phyloP scores from a whole-genome alignment of 164 flowering plant genomes.

The Sextonia rubra region DNA sequence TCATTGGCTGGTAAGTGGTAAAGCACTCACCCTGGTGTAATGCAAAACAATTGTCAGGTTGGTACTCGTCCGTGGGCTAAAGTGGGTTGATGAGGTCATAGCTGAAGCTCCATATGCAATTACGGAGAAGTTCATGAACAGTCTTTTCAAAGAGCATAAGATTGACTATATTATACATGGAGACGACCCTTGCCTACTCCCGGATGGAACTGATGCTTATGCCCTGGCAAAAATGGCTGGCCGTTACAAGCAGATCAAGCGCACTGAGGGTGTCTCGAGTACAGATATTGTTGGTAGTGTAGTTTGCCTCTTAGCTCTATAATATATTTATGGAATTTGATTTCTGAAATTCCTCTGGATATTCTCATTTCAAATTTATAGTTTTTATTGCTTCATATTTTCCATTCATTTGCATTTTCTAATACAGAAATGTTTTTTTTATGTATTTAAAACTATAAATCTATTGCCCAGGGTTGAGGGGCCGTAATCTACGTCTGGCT shows the following conservation, averaged over 20 bases:
- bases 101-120: conserved; percentile 67
- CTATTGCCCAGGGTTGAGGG: background rate
- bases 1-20: background rate
- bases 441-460: background rate
- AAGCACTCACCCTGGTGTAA: background rate
- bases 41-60: conserved; percentile 34
- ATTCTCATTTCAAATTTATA: background rate
- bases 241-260: conserved; percentile 66
- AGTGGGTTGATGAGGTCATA: conserved; percentile 90
- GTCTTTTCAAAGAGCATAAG: conserved; percentile 63
- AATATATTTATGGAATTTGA: background rate
- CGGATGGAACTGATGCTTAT: conserved; percentile 68
- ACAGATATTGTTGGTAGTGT: conserved; percentile 68
- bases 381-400: background rate
- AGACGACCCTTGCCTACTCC: conserved; percentile 67
- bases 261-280: conserved; percentile 70
- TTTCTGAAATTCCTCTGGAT: background rate
- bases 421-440: too few relatives aligned
- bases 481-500: background rate
- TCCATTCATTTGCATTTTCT: background rate
- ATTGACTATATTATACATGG: conserved; percentile 67
- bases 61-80: conserved; percentile 73
- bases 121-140: conserved; percentile 67
- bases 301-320: conserved; percentile 4
- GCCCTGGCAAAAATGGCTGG: conserved; percentile 63